Evolutionary conservation across 2,329 filamentous ascomycete species (phyloP), one percentile per base, ranked within the genome.

Genomic region (Polytolypa hystricis): DNA sequence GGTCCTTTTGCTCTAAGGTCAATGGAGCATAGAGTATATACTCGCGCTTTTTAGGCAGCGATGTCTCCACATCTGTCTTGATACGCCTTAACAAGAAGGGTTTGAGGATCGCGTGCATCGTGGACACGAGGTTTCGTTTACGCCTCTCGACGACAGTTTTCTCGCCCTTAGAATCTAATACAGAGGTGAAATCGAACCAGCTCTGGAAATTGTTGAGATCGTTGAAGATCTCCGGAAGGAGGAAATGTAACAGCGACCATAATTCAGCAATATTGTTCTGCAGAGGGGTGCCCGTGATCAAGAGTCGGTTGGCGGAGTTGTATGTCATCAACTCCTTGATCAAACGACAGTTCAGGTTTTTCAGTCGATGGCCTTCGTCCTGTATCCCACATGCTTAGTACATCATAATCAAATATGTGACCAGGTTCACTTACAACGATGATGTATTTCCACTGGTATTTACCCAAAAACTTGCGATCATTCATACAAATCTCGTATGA

Each of bases 291-390:
- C 91, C 91, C 0, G 91, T 96, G 21, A 98, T 94, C 1, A 98
- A 71, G 0, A 98, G 70, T 38, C 91, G 74, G 27, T 93, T 95
- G 0, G 87, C 85, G 0, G 89, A 96, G 16, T 80, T 79, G 52
- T 96, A 96, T 0, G 81, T 80, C 45, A 91, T 77, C 0, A 98
- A 65, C 47, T 94, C 85, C 32, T 84, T 81, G 44, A 96, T 94
- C 0, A 98, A 69, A 40, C 84, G 83, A 19, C 89, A 93, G 33
- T 96, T 87, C 44, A 93, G 81, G 46, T 98, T 98, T 65, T 98
- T 98, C 71, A 98, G 79, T 1, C 91, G 81, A 55, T 98, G 91
- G 0, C 91, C 91, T 61, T 98, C 91, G 48, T 98, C 89, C 78
- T 83, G 40, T 14, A 12, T 14, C 16, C 7, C n/a, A 7, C n/a